phyloP scores from a whole-genome alignment of 768 basidiomycete species.

The Pisolithus microcarpus region DNA sequence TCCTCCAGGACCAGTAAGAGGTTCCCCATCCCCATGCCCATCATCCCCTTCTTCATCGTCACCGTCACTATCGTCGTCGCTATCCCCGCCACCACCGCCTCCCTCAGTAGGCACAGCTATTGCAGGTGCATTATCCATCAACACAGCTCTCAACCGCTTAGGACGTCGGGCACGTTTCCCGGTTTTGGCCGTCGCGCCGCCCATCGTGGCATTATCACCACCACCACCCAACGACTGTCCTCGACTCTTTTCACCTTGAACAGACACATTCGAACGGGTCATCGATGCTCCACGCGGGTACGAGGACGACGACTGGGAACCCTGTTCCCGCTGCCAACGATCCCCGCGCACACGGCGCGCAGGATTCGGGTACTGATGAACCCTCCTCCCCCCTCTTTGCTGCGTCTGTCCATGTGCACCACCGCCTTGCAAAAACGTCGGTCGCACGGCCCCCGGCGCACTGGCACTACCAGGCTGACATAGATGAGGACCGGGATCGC shows the following conservation, averaged over 20 bases:
- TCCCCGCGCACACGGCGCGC: not conserved
- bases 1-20: not conserved
- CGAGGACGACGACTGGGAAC: not conserved
- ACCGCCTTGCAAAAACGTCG: no score
- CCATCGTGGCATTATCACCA: not conserved
- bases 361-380: not conserved
- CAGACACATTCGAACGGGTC: no score
- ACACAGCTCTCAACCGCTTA: slow-evolving; percentile 16
- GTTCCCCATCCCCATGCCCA: slow-evolving; percentile 12
- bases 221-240: not conserved
- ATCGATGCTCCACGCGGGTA: not conserved
- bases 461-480: no score
- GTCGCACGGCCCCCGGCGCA: no score
- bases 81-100: slow-evolving; percentile 3
- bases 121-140: no score
- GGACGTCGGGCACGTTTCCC: slow-evolving; percentile 15
- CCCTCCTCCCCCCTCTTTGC: not conserved
- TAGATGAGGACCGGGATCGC: not conserved
- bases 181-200: slow-evolving; percentile 4
- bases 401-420: not conserved
- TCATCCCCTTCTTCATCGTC: slow-evolving; percentile 3
- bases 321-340: not conserved
- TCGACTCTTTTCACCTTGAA: not conserved
- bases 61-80: slow-evolving; percentile 27
- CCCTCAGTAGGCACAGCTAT: not conserved